phyloP scores from a whole-genome alignment of 306 rosid genomes.

The Cucurbita ficifolia region DNA sequence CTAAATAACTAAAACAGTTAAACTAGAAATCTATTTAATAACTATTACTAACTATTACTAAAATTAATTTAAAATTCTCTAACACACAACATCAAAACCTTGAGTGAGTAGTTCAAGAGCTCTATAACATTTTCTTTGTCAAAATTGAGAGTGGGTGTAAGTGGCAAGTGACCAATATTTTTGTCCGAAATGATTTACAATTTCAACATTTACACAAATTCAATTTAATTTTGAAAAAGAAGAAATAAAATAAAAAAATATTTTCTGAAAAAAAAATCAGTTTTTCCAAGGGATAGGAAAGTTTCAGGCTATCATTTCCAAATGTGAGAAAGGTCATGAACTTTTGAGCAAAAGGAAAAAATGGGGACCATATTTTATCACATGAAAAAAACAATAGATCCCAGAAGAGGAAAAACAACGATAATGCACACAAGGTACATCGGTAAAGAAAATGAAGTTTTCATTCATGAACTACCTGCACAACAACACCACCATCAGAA shows the following conservation, averaged over 20 bases:
- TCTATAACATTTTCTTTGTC: background rate
- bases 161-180: background rate
- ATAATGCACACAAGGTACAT: slow-evolving; percentile 7
- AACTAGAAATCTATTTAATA: background rate
- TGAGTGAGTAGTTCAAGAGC: background rate
- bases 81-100: background rate
- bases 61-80: background rate
- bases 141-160: background rate
- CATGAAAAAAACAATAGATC: background rate
- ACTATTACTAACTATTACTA: background rate
- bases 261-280: background rate
- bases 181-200: background rate
- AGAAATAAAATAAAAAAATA: background rate
- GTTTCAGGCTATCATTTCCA: background rate
- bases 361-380: background rate
- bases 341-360: background rate
- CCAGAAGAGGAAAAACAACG: background rate
- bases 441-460: background rate
- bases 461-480: slow-evolving; percentile 48
- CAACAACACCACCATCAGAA: slow-evolving; percentile 96
- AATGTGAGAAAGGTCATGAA: background rate
- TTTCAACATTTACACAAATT: background rate
- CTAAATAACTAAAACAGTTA: background rate
- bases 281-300: background rate
- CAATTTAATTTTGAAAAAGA: background rate